phyloP scores from a whole-genome alignment of 176 grass and related monocot species.

The Paspalum vaginatum region DNA sequence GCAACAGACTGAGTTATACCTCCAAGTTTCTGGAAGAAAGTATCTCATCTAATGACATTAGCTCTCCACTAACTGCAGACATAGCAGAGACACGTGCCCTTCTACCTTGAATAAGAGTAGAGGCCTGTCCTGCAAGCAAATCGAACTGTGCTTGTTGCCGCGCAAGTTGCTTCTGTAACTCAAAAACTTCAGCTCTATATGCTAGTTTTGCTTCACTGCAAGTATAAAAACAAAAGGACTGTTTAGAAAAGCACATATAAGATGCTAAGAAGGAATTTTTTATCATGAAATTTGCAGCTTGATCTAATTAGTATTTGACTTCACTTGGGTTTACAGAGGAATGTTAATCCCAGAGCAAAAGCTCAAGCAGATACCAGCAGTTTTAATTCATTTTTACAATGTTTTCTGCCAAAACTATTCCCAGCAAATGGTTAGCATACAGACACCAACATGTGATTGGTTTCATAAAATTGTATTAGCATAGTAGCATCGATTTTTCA shows the following conservation, averaged over 20 bases:
- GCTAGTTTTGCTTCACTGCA: constrained; percentile 90
- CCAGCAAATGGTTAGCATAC: not conserved
- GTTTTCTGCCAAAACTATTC: not conserved
- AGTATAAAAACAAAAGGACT: not conserved
- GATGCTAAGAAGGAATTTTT: constrained; percentile 33
- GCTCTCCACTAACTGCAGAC: constrained; percentile 76
- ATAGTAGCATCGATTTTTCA: not conserved
- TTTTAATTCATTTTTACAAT: constrained; percentile 2
- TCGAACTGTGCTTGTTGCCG: constrained; percentile 86
- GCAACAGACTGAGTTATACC: constrained; percentile 49
- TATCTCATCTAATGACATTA: constrained; percentile 76
- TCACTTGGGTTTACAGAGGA: constrained; percentile 18
- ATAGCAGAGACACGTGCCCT: constrained; percentile 72
- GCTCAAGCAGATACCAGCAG: constrained; percentile 11
- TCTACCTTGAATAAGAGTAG: constrained; percentile 90
- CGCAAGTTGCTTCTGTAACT: constrained; percentile 92
- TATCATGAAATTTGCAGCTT: constrained; percentile 9
- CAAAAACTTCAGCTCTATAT: constrained; percentile 82
- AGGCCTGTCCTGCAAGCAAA: constrained; percentile 92
- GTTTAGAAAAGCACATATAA: constrained; percentile 43
- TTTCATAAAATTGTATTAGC: not conserved
- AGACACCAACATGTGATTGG: not conserved
- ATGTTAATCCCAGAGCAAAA: not conserved
- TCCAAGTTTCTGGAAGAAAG: constrained; percentile 86
- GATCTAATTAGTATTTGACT: constrained; percentile 26